Conservation (phyloP, 371 early-diverging fungal species). For the Polyrhizophydium stewartii region DNA sequence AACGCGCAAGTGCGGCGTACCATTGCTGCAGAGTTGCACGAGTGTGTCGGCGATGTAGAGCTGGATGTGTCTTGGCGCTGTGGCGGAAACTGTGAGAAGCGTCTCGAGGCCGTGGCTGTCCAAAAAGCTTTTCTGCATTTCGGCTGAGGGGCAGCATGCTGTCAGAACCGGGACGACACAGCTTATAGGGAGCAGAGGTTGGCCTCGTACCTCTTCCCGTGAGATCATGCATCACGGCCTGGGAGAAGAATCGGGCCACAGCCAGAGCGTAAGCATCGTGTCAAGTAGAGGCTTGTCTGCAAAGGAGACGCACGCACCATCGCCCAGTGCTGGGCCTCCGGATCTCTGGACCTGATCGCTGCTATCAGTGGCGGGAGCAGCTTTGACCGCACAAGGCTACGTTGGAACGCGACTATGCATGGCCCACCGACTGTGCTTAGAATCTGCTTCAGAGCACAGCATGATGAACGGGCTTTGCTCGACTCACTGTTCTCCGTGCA, state of each 20-base stretch:
- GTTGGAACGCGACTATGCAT: too few relatives aligned
- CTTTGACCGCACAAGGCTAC: too few relatives aligned
- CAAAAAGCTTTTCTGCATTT: slow-evolving; percentile 31
- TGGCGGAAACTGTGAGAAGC: slow-evolving; percentile 13
- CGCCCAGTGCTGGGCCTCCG: slow-evolving; percentile 73
- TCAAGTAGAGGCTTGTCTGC: neutral
- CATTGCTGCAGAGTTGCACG: slow-evolving; percentile 31
- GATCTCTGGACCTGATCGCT: slow-evolving; percentile 59
- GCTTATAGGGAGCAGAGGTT: too few relatives aligned
- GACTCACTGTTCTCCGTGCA: slow-evolving; percentile 6
- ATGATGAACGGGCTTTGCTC: too few relatives aligned
- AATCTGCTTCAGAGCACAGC: too few relatives aligned
- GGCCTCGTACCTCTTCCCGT: neutral
- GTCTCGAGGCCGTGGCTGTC: slow-evolving; percentile 22
- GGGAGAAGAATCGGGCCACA: neutral
- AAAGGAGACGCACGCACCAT: slow-evolving; percentile 39
- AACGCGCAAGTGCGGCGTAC: slow-evolving; percentile 7
- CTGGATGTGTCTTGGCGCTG: slow-evolving; percentile 21
- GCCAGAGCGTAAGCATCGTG: slow-evolving; percentile 3
- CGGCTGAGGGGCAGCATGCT: slow-evolving; percentile 9
- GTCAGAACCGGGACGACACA: too few relatives aligned
- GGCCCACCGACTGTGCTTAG: too few relatives aligned
- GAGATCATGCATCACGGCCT: slow-evolving; percentile 33
- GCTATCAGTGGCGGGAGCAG: neutral
- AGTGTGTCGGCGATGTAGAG: slow-evolving; percentile 46